These are phyloP conservation scores for Kitagawia praeruptora DNA, from an alignment of 129 eudicot species.

Conservation along the genomic window DNA sequence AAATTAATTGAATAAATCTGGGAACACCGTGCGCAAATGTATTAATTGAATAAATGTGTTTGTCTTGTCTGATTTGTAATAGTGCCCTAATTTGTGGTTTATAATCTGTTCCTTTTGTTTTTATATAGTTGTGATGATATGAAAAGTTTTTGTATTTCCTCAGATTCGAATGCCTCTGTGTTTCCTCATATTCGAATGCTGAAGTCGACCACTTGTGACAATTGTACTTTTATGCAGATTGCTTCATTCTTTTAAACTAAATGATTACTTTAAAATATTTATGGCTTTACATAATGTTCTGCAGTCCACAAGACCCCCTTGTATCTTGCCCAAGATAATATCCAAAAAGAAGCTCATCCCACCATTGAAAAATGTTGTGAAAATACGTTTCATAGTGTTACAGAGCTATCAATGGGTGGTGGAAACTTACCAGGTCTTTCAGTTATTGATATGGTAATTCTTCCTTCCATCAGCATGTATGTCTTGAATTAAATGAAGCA, in stretches of 20 bases:
- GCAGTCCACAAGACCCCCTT: conserved; percentile 34
- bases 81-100: no score
- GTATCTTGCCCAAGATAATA: conserved; percentile 24
- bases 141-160: conserved; percentile 33
- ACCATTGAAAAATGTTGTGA: conserved; percentile 25
- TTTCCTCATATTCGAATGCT: conserved; percentile 26
- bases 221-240: conserved; percentile 23
- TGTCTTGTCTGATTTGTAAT: no score
- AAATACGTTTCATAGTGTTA: conserved; percentile 59
- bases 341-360: conserved; percentile 21
- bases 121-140: no score
- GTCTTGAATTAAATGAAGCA: background rate
- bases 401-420: conserved; percentile 52
- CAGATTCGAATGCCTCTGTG: no score
- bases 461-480: background rate
- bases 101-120: no score
- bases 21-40: no score
- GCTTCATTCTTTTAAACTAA: background rate
- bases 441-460: conserved; percentile 64
- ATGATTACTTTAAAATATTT: conserved; percentile 3
- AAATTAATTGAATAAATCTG: no score
- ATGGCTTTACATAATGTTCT: conserved; percentile 15
- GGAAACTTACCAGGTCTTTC: conserved; percentile 33
- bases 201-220: conserved; percentile 25
- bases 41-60: no score